Base-by-base conservation (phyloP, 2,329 filamentous ascomycete genomes). In the Calonectria naviculata region DNA sequence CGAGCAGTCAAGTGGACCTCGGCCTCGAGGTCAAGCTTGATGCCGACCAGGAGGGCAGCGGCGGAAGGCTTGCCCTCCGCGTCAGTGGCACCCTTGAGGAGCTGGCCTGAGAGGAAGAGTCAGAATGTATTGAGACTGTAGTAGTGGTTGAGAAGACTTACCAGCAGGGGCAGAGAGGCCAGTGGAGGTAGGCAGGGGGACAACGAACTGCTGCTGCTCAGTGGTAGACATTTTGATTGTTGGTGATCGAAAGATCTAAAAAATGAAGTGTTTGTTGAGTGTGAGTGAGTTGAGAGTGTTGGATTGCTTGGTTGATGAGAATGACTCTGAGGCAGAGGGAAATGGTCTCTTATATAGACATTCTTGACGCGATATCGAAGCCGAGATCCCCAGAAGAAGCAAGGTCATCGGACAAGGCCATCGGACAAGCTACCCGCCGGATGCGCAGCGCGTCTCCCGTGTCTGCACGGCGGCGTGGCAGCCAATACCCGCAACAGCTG, bases 1-100 rank as follows among this genome's bases (percentile, higher is more conserved):
- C 49, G 49, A 56, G 49, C 49, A 56, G 49, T 56, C 49, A 56
- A 24, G 49, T 56, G 49, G 24, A 56, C 49, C 49, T 56, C 49
- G n/a, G 49, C 49, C 10, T 56, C 49, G n/a, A 56, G 49, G n/a
- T 56, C 49, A 9, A 56, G 49, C 31, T 56, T 56, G 31, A 56
- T 17, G 36, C 49, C 49, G 49, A 56, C 49, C 29, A 56, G 29
- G 49, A 56, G 49, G 13, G 49, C 49, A 24, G 49, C 49, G 12
- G 42, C 42, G 9, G 42, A 12, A 13, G 42, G 42, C 42, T 46
- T 46, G 42, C 42, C 42, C 42, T 46, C 42, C n/a, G 42, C n/a
- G n/a, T 46, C 42, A 46, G 34, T 58, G 21, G 52, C 52, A 38
- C 52, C 52, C 49, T 56, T 56, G 10, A 56, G 49, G n/a, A 56